Conservation (phyloP, 306 rosid species). For the Prunus armeniaca region DNA sequence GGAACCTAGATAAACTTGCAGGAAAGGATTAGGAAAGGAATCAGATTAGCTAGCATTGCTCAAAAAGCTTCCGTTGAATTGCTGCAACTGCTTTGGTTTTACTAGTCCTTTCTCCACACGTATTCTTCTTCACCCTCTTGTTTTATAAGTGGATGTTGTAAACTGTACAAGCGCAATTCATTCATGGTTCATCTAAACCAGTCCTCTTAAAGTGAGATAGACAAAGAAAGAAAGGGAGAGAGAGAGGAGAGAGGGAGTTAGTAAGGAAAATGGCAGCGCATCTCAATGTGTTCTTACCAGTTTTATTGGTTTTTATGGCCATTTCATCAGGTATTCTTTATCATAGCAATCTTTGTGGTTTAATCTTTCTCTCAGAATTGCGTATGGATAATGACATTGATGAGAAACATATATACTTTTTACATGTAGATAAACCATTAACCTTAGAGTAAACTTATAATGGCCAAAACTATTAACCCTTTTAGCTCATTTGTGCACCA, state of each 20-base stretch:
- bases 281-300: constrained; percentile 29
- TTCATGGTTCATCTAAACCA: constrained; percentile 12
- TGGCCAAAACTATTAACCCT: background rate
- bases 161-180: background rate
- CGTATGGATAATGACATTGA: background rate
- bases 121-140: constrained; percentile 41
- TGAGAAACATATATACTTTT: background rate
- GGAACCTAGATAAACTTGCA: constrained; percentile 61
- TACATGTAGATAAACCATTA: background rate
- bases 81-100: constrained; percentile 29
- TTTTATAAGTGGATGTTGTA: constrained; percentile 27
- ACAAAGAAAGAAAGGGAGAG: background rate
- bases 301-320: constrained; percentile 30
- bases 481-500: background rate
- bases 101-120: constrained; percentile 41
- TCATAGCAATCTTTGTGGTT: background rate
- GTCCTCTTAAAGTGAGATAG: background rate
- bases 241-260: background rate
- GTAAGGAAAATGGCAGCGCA: constrained; percentile 34
- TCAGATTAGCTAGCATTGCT: constrained; percentile 11
- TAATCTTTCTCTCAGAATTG: background rate
- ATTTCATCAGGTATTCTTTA: constrained; percentile 51
- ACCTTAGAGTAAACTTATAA: background rate
- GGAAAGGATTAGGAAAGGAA: constrained; percentile 58
- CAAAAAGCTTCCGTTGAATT: constrained; percentile 20